A percentile compares a stretch with the other conserved stretches of the same genome.
phyloP scores from a whole-genome alignment of 108 stramenopile species.

The Fistulifera pelliculosa region DNA sequence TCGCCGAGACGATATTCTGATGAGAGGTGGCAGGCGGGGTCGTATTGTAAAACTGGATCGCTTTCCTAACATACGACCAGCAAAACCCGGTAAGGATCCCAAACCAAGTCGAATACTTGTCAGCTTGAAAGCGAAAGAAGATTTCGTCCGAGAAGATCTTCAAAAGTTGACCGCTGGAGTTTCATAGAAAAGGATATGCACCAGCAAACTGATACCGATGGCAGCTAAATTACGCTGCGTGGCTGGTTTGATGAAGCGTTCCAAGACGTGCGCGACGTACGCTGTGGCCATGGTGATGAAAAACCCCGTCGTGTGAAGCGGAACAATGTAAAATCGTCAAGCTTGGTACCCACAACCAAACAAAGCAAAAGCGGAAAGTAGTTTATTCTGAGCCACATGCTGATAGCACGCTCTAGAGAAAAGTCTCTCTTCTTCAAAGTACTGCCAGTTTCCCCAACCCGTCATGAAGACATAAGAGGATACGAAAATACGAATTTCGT shows the following conservation, averaged over 20 bases:
- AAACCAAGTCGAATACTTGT: slow-evolving; percentile 57
- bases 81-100: slow-evolving; percentile 47
- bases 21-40: background rate
- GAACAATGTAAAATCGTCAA: slow-evolving; percentile 94
- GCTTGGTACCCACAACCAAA: slow-evolving; percentile 58
- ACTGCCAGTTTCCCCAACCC: slow-evolving; percentile 88
- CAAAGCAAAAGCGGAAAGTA: slow-evolving; percentile 83
- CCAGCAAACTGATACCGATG: slow-evolving; percentile 32
- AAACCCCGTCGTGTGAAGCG: slow-evolving; percentile 81
- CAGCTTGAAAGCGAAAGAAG: slow-evolving; percentile 60
- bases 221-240: slow-evolving; percentile 19
- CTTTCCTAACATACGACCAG: slow-evolving; percentile 50
- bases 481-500: slow-evolving; percentile 88
- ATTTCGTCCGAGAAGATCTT: slow-evolving; percentile 49
- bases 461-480: slow-evolving; percentile 54
- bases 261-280: slow-evolving; percentile 31
- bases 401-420: slow-evolving; percentile 70
- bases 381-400: slow-evolving; percentile 89
- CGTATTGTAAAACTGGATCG: background rate
- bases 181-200: slow-evolving; percentile 56
- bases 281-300: slow-evolving; percentile 63
- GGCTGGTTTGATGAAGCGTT: background rate
- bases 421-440: slow-evolving; percentile 85
- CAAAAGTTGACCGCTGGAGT: slow-evolving; percentile 42
- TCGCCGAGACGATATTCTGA: slow-evolving; percentile 13